These are phyloP conservation scores for Grosmannia huntii DNA, from an alignment of 2,329 filamentous ascomycete genomes.

Conservation along the genomic window DNA sequence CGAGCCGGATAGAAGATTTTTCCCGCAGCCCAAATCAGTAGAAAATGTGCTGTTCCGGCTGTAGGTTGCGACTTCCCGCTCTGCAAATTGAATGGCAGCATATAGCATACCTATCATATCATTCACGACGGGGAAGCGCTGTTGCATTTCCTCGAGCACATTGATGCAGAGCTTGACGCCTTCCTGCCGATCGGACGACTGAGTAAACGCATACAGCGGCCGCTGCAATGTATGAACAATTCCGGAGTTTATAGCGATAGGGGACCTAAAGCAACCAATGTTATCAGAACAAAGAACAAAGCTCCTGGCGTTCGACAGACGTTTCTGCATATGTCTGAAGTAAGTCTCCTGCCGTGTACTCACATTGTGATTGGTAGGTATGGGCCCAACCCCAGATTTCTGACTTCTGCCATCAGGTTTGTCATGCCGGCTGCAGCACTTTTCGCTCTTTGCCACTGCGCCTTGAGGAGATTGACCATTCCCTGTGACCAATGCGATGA, in stretches of 20 bases:
- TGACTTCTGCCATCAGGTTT: neutral
- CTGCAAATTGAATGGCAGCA: neutral
- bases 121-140: neutral
- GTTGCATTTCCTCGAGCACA: constrained; percentile 1
- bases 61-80: neutral
- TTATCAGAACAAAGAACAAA: neutral
- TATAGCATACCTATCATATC: neutral
- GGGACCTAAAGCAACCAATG: neutral
- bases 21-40: neutral
- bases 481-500: neutral
- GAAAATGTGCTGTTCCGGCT: neutral
- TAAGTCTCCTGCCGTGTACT: neutral
- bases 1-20: neutral
- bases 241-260: neutral
- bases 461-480: neutral
- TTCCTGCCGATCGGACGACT: neutral
- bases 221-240: neutral
- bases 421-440: neutral
- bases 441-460: neutral
- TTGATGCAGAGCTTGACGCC: constrained; percentile 1
- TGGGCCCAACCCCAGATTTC: neutral
- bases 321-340: too few relatives aligned
- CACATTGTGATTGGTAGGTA: neutral
- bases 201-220: neutral
- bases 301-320: neutral